Base-by-base conservation (phyloP, 2,329 filamentous ascomycete genomes). In the Fusarium cyanostomum region DNA sequence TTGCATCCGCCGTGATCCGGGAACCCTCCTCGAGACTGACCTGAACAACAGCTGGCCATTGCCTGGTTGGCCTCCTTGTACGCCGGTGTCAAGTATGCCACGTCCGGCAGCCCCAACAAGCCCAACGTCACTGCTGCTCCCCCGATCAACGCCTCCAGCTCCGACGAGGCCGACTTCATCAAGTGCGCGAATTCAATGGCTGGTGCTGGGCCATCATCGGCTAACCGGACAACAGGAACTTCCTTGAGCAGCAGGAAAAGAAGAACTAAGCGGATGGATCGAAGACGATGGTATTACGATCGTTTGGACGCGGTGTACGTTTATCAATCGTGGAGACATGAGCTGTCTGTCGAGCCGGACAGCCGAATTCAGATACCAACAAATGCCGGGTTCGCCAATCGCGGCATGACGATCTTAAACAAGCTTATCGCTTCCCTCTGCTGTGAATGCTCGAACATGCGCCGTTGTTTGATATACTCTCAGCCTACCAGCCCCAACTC, bases 151-250 rank as follows among this genome's bases (percentile, higher is more conserved):
- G 85, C 85, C 59, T 82, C 83, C 49, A 86, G 81, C 78, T 80
- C 84, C 71, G 85, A 87, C 73, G 85, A 88, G 80, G 84, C 82
- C 75, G 84, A 87, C 74, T 88, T 88, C 77, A 86, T 88, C 81
- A 86, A 87, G 85, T 87, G 76, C 79, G 82, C 74, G 66, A 71
- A 71, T 72, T 72, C 67, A 45, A 39, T 39, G 4, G 39, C 39
- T 61, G n/a, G 26, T 45, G n/a, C 34, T 50, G 27, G 28, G 10
- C 13, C 31, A 46, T 16, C n/a, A 24, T 50, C 41, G 38, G 59
- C 74, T 77, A 69, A 76, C 66, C 39, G 16, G 15, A 6, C 16
- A 12, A 54, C 56, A 79, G 77, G 73, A 76, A 78, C 69, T 79
- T 79, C 67, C 73, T 79, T 45, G 76, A 77, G 48, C 69, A 78